These are phyloP conservation scores for Thalassiosira mediterranea DNA, from an alignment of 352 stramenopile genomes.

Conservation along the genomic window DNA sequence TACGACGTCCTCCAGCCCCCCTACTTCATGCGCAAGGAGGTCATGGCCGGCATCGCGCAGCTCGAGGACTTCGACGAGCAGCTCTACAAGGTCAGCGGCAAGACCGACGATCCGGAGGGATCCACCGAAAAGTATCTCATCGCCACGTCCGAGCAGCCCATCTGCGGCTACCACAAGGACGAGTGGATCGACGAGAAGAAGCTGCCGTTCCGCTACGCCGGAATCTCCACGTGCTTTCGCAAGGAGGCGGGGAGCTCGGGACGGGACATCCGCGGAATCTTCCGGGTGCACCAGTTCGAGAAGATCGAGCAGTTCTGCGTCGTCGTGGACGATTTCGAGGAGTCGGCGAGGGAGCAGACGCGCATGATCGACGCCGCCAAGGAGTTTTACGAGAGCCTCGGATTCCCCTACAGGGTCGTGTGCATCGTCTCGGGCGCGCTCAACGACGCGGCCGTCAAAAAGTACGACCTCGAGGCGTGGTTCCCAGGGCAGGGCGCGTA, in stretches of 20 bases:
- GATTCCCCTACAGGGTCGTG: slow-evolving; percentile 98
- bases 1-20: slow-evolving; percentile 99
- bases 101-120: slow-evolving; percentile 82
- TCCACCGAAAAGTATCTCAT: slow-evolving; percentile 98
- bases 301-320: slow-evolving; percentile 99
- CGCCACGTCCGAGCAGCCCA: slow-evolving; percentile 98
- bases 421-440: slow-evolving; percentile 97
- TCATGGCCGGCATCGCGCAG: slow-evolving; percentile 98
- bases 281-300: slow-evolving; percentile 99
- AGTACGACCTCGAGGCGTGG: slow-evolving; percentile 99
- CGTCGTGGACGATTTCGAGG: slow-evolving; percentile 91
- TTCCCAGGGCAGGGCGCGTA: slow-evolving; percentile 99
- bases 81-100: slow-evolving; percentile 97
- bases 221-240: slow-evolving; percentile 99
- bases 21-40: slow-evolving; percentile 99
- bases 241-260: slow-evolving; percentile 98
- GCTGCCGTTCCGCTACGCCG: slow-evolving; percentile 89
- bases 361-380: slow-evolving; percentile 87
- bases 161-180: slow-evolving; percentile 98
- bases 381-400: slow-evolving; percentile 98
- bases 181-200: slow-evolving; percentile 89
- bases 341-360: slow-evolving; percentile 89
- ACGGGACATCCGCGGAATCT: slow-evolving; percentile 99
- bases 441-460: slow-evolving; percentile 99
- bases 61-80: slow-evolving; percentile 99